phyloP scores from a whole-genome alignment of 208 protist species.

The Leishmania major region DNA sequence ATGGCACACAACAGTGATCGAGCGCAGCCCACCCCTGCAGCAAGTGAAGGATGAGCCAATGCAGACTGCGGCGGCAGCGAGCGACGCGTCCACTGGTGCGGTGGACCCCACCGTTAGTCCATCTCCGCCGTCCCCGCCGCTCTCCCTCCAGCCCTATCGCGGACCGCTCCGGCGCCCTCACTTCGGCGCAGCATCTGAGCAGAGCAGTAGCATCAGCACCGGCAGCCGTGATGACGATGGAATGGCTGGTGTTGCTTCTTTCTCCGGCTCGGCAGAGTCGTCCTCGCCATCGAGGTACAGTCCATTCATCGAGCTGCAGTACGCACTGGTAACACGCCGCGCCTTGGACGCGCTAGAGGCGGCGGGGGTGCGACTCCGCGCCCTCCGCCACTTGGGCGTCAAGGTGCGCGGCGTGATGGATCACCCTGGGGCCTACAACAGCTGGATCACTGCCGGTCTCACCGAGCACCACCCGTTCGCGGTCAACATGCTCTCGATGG shows the following conservation, averaged over 20 bases:
- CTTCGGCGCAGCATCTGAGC: conserved; percentile 12
- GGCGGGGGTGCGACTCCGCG: conserved; percentile 61
- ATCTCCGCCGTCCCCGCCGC: not conserved
- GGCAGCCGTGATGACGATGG: not conserved
- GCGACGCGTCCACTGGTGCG: not conserved
- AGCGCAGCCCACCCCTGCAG: conserved; percentile 45
- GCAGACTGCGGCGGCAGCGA: conserved; percentile 1
- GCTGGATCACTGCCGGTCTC: conserved; percentile 75
- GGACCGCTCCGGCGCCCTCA: conserved; percentile 28
- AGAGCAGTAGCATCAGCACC: conserved; percentile 2
- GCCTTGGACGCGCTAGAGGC: conserved; percentile 72
- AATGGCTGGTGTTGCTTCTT: not conserved
- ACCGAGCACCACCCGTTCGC: conserved; percentile 86
- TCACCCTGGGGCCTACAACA: conserved; percentile 88
- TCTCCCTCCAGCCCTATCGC: conserved; percentile 7
- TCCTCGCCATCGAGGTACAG: conserved; percentile 13
- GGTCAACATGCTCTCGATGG: conserved; percentile 80
- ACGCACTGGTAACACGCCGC: conserved; percentile 78
- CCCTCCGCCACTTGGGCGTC: conserved; percentile 55
- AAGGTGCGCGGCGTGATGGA: conserved; percentile 80
- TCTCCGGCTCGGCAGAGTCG: not conserved
- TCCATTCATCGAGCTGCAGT: conserved; percentile 71
- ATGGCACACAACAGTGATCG: conserved; percentile 89
- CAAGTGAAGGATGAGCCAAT: conserved; percentile 20
- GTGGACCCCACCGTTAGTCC: not conserved